Evolutionary conservation across 148 eudicot genomes (phyloP), one percentile per base, ranked within the genome.

Genomic region (Rhododendron molle): DNA sequence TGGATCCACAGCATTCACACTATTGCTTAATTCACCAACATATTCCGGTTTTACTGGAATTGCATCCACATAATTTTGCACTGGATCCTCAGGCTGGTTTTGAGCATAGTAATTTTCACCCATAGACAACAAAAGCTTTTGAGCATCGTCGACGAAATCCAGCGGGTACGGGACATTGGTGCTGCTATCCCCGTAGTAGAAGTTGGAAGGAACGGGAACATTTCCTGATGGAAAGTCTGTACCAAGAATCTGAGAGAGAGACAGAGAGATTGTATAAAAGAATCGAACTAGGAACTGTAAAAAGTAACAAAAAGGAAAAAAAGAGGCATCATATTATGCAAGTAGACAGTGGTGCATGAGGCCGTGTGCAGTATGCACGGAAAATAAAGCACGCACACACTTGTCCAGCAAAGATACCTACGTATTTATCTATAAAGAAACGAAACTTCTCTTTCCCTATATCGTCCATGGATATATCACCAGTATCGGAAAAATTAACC

Each of bases 1-100:
- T 77, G 71, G 82, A 77, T 92, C 90, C 74, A 84, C 92, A 69
- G 87, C 88, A 72, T 83, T 84, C 14, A 40, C 14, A 21, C 85
- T 86, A 85, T 87, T 86, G 85, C 89, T 91, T 44, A 92, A 85
- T 86, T 89, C 93, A 87, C 89, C 88, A 90, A 86, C 78, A 85
- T 89, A 91, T 87, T 93, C 95, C 78, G 88, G 93, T 83, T 91
- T 97, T 86, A 90, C 91, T 47, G 85, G 74, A 40, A 73, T 89
- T 36, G 83, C 62, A 84, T 81, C 92, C 85, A 74, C 76, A 34
- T 85, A 87, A 34, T 56, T 84, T 86, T 89, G 91, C 77, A 83
- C 86, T 46, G 90, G 92, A 78, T 80, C 91, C 80, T 88, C 93
- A 44, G 71, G 85, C 87, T 85, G 89, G 82, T 90, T 90, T n/a